Base-by-base conservation (phyloP, 2,329 filamentous ascomycete species). In the Nothophaeocryptopus gaeumannii region DNA sequence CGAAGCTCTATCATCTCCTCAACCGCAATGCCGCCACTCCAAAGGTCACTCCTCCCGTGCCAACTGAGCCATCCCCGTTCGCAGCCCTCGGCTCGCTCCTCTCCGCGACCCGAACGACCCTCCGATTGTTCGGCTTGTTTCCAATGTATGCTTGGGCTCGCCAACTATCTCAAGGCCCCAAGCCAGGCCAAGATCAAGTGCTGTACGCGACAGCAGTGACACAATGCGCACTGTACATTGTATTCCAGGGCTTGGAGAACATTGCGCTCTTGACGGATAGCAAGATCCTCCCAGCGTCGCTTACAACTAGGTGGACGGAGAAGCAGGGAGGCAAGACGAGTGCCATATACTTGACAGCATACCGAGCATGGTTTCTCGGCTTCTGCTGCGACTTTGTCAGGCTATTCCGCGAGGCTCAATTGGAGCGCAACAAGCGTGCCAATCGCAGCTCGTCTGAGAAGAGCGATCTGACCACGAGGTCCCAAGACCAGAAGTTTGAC, bases 131-230 rank as follows among this genome's bases (percentile, higher is more conserved):
- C 46, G 72, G 71, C 35, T 60, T 71, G 13, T 63, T 73, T 34
- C 72, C 72, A 3, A 64, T 75, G 29, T 75, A 75, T 60, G 70
- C 72, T 38, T 73, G 72, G 71, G 59, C 72, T 40, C 66, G 72
- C 29, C 66, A 69, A 14, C 65, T 75, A 7, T 56, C 68, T 20
- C 59, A 68, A 12, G 72, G 71, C 11, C 69, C 69, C 8, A 73
- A 74, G 58, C 63, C 65, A 2, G 71, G 69, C 41, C 63, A 71
- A 39, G 72, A 75, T 51, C 50, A 60, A 5, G 67, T 74, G 8
- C 62, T 74, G 38, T 72, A 74, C 56, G 59, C 67, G 16, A 72
- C 72, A 8, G 67, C 71, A 5, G 51, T 71, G 8, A 60, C 70
- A 51, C 72, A 74, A 50, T 71, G 70, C 39, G 61, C 63, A 42